Conservation (phyloP, 805 yeast genomes). For the Yarrowia porcina region DNA sequence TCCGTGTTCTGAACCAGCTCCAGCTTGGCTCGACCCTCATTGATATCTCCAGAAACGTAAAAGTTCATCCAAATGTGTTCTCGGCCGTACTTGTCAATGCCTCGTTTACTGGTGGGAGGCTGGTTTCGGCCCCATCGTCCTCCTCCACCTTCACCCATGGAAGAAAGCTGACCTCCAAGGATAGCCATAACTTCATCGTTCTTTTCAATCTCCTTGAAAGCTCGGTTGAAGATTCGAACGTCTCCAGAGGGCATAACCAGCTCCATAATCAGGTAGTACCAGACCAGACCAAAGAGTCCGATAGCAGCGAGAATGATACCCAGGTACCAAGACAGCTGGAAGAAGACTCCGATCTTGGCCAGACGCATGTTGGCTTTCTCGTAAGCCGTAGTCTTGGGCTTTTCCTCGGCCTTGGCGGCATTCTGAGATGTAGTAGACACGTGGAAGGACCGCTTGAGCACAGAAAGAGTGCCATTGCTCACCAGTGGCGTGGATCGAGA, state of each 20-base stretch:
- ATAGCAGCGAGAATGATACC: conserved; percentile 39
- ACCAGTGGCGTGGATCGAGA: background rate
- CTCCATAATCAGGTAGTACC: conserved; percentile 75
- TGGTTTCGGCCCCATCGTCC: conserved; percentile 87
- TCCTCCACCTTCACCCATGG: conserved; percentile 68
- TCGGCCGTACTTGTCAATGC: conserved; percentile 66
- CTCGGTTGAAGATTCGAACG: conserved; percentile 83
- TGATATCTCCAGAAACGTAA: conserved; percentile 70
- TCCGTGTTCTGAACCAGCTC: conserved; percentile 54
- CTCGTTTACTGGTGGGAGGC: conserved; percentile 65
- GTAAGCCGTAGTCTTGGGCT: conserved; percentile 14
- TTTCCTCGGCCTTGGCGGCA: conserved; percentile 2
- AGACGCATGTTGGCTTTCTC: conserved; percentile 28
- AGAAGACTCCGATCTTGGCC: conserved; percentile 31
- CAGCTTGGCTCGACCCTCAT: conserved; percentile 67
- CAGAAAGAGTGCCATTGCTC: background rate
- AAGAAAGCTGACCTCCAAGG: conserved; percentile 65
- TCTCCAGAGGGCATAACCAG: conserved; percentile 87
- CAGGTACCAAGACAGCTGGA: conserved; percentile 37
- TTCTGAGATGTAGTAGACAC: background rate
- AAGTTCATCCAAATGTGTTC: conserved; percentile 82
- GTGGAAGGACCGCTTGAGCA: background rate
- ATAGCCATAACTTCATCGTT: conserved; percentile 57
- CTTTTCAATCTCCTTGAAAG: conserved; percentile 70
- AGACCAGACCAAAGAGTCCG: conserved; percentile 48